phyloP scores from a whole-genome alignment of 148 eudicot species.

The Chenopodium quinoa region DNA sequence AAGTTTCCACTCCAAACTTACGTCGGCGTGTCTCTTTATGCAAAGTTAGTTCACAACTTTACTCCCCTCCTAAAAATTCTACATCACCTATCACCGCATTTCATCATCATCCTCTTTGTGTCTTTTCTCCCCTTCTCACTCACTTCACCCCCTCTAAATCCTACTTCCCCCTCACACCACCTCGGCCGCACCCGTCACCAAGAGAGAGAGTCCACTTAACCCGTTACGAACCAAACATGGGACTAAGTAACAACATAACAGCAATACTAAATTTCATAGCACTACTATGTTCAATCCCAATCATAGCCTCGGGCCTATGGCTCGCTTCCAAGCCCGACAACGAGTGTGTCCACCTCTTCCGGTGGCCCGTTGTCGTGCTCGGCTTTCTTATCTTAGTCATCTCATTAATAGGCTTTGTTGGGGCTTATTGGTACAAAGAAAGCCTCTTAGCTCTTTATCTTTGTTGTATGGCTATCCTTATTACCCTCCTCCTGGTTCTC shows the following conservation, averaged over 20 bases:
- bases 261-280: constrained; percentile 82
- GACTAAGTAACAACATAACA: constrained; percentile 84
- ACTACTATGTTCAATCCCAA: constrained; percentile 76
- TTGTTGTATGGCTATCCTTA: constrained; percentile 71
- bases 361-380: constrained; percentile 68
- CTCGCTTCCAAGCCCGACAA: constrained; percentile 85
- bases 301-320: constrained; percentile 86
- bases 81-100: background rate
- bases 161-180: background rate
- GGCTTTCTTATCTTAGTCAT: constrained; percentile 58
- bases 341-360: constrained; percentile 75
- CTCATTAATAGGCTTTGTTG: constrained; percentile 65
- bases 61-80: background rate
- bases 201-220: too few relatives aligned
- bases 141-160: background rate
- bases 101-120: background rate
- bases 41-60: constrained; percentile 10
- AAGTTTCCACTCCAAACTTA: background rate
- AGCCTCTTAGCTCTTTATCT: constrained; percentile 63
- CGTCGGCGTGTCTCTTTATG: constrained; percentile 16
- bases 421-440: constrained; percentile 77
- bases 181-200: too few relatives aligned
- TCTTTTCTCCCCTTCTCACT: too few relatives aligned
- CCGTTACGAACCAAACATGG: constrained; percentile 38
- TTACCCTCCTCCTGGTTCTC: constrained; percentile 49